Evolutionary conservation across 202 grass and related monocot species (phyloP).

Genomic region (Setaria viridis): DNA sequence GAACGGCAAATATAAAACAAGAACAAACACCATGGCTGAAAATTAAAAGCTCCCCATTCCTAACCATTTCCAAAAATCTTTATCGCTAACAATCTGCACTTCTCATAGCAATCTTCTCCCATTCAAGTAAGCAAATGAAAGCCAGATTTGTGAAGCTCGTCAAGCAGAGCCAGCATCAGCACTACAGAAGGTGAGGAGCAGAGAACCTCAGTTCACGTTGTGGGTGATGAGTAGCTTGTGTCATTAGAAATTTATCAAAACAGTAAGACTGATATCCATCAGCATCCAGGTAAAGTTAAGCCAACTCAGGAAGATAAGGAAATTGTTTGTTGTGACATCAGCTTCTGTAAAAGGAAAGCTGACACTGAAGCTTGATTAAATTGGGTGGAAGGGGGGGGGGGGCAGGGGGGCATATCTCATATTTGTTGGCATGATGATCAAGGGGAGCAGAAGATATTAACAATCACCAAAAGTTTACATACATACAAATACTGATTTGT

Average conservation of each 20-base stretch:
- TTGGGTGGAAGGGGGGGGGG: too few relatives aligned
- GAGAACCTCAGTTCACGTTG: too few relatives aligned
- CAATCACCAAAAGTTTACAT: conserved; percentile 8
- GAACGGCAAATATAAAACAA: background rate
- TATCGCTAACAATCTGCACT: background rate
- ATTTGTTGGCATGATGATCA: conserved; percentile 6
- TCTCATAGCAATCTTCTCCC: background rate
- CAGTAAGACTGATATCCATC: background rate
- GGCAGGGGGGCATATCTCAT: background rate
- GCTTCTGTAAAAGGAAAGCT: background rate
- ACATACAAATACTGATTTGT: background rate
- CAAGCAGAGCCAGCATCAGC: background rate
- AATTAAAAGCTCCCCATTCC: background rate
- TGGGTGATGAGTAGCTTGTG: background rate
- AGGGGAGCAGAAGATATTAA: conserved; percentile 24
- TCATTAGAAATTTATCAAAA: background rate
- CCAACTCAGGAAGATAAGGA: conserved; percentile 11
- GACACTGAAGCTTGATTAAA: background rate
- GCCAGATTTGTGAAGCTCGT: background rate
- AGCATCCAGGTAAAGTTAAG: conserved; percentile 1
- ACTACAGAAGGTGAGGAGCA: too few relatives aligned
- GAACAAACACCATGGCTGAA: background rate
- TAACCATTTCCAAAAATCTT: background rate
- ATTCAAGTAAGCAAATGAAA: background rate
- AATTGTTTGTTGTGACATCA: background rate